A percentile compares a stretch with the other conserved stretches of the same genome.
Evolutionary conservation across 805 yeast species (phyloP).

Genomic region (Debaryomyces maramus): DNA sequence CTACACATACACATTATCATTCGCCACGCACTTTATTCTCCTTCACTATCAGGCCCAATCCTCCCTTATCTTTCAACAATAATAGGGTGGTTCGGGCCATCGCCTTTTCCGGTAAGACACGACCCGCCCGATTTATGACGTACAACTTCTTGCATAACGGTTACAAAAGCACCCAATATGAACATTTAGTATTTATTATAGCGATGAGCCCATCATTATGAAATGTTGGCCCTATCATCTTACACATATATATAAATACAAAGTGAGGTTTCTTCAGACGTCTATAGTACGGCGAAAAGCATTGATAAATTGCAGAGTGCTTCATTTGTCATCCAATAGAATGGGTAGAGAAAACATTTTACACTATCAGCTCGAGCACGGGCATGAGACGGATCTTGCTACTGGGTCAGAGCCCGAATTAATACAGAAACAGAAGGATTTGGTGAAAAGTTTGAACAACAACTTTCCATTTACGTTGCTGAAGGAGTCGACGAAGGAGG

Average conservation of each 20-base stretch:
- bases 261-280: no score
- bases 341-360: conserved; percentile 46
- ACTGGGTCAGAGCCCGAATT: conserved; percentile 2
- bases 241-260: no score
- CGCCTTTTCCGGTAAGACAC: no score
- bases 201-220: not conserved
- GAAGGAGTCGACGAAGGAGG: conserved; percentile 49
- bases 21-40: no score
- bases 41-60: no score
- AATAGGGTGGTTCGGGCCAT: no score
- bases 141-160: conserved; percentile 1
- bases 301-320: conserved; percentile 1
- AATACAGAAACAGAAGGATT: conserved; percentile 5
- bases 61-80: no score
- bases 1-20: no score
- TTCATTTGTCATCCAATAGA: conserved; percentile 7
- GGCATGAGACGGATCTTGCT: conserved; percentile 35
- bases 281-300: not conserved
- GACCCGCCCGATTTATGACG: not conserved
- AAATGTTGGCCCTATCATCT: conserved; percentile 1
- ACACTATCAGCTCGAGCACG: conserved; percentile 41
- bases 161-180: no score
- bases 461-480: conserved; percentile 48
- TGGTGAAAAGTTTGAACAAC: conserved; percentile 4
- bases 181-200: no score